These are phyloP conservation scores for Pholiota adiposa DNA, from an alignment of 1,284 basidiomycete species.

Conservation along the genomic window DNA sequence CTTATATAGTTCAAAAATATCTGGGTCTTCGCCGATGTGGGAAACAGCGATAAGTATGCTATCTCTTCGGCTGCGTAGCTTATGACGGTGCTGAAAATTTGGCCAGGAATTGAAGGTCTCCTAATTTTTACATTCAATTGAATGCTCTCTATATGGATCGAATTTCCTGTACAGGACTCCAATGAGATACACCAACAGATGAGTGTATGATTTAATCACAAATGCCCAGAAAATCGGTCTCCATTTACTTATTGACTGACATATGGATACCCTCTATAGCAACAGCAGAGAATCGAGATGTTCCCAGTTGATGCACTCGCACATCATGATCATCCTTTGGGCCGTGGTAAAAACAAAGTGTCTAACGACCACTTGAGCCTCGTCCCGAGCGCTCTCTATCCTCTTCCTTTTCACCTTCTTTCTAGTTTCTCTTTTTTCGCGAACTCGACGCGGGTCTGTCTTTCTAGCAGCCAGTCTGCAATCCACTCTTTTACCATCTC, in stretches of 20 bases:
- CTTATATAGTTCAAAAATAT: not conserved
- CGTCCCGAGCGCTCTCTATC: slow-evolving; percentile 7
- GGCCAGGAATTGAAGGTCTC: no score
- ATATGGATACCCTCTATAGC: slow-evolving; percentile 25
- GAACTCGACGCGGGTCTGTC: slow-evolving; percentile 23
- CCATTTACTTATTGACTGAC: slow-evolving; percentile 6
- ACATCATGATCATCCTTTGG: slow-evolving; percentile 17
- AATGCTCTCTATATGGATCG: no score
- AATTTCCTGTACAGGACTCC: no score
- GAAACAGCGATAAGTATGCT: not conserved
- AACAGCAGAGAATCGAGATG: slow-evolving; percentile 19
- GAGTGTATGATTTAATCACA: not conserved
- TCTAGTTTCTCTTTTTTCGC: slow-evolving; percentile 15
- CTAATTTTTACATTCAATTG: no score
- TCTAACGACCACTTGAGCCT: slow-evolving; percentile 8
- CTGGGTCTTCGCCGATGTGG: not conserved
- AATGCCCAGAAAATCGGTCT: not conserved
- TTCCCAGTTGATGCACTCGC: slow-evolving; percentile 10
- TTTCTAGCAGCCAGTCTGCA: slow-evolving; percentile 39
- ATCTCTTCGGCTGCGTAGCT: not conserved
- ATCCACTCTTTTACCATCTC: slow-evolving; percentile 34
- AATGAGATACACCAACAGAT: no score
- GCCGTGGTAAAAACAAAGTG: slow-evolving; percentile 15
- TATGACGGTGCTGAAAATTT: no score
- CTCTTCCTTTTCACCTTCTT: slow-evolving; percentile 8